Evolutionary conservation across 768 basidiomycete genomes (phyloP), one percentile per base, ranked within the genome.

Genomic region (Collybiopsis confluens): DNA sequence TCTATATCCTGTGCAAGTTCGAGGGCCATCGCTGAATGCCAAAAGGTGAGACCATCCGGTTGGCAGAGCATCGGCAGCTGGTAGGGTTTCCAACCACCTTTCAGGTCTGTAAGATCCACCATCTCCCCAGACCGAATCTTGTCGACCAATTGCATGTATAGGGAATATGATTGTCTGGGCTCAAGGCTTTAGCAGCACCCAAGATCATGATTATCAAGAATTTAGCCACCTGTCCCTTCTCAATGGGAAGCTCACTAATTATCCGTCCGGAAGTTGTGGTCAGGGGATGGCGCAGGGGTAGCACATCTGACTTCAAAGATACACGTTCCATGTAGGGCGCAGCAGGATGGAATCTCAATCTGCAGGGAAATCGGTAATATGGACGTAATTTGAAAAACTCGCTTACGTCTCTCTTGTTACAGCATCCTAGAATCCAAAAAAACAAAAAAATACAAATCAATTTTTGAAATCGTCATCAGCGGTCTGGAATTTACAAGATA

Each of bases 21-120:
- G 54, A 13, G 73, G 73, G 3, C 75, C 75, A 55, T 74, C 74
- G 54, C 66, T 66, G 62, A 76, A 76, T 28, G 74, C 63, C 15
- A 70, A 58, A 13, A 73, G 56, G 18, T 67, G 65, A 46, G 66
- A 67, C 69, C 72, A 74, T 9, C 74, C 74, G 9, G 9, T 20
- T n/a, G 42, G 9, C 7, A 43, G 9, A 23, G 20, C 9, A 7
- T 43, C 42, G 18, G 7, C 18, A 7, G 18, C 9, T 9, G 42
- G 42, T 18, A 43, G 9, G 7, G 42, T 8, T 43, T 43, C 42
- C 18, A 43, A 9, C 42, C 42, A 43, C 7, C 42, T 8, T 7
- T 43, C 42, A 9, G 42, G 42, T 8, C 42, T 8, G 21, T 9
- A 43, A 7, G 20, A 8, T 7, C 18, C 42, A 9, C 42, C 42